A percentile compares a stretch with the other conserved stretches of the same genome.
Evolutionary conservation across 768 basidiomycete species (phyloP).

Genomic region (Paxillus ammoniavirescens): DNA sequence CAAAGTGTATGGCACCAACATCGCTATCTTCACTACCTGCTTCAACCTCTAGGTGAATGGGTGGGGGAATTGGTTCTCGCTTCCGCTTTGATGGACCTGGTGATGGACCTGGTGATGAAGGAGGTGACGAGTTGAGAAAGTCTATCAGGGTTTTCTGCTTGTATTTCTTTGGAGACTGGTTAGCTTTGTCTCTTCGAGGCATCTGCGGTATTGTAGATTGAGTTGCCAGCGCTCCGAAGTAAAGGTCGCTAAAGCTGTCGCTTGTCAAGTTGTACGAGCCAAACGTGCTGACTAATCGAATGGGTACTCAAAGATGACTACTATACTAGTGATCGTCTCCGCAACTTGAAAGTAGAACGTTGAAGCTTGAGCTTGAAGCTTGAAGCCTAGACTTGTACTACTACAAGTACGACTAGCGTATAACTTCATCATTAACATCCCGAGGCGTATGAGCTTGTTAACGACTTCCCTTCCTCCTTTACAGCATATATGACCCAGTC

Average conservation of each 20-base stretch:
- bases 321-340: too few relatives aligned
- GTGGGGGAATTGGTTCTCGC: constrained; percentile 14
- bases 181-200: constrained; percentile 17
- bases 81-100: constrained; percentile 16
- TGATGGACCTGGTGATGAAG: constrained; percentile 14
- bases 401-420: too few relatives aligned
- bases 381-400: too few relatives aligned
- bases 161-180: constrained; percentile 25
- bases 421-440: not conserved
- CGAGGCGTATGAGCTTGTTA: not conserved
- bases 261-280: too few relatives aligned
- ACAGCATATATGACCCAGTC: not conserved
- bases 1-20: constrained; percentile 52
- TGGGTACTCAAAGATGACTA: too few relatives aligned
- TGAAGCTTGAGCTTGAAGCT: too few relatives aligned
- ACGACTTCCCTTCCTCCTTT: too few relatives aligned
- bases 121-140: constrained; percentile 31
- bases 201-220: constrained; percentile 4
- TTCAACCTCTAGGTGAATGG: constrained; percentile 17
- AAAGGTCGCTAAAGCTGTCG: too few relatives aligned
- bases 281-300: not conserved
- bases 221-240: not conserved
- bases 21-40: constrained; percentile 39
- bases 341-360: too few relatives aligned
- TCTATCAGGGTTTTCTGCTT: constrained; percentile 46